A percentile compares a stretch with the other conserved stretches of the same genome.
These are phyloP conservation scores for Penicillium sp. DNA, from an alignment of 2,329 filamentous ascomycete species.

Conservation along the genomic window DNA sequence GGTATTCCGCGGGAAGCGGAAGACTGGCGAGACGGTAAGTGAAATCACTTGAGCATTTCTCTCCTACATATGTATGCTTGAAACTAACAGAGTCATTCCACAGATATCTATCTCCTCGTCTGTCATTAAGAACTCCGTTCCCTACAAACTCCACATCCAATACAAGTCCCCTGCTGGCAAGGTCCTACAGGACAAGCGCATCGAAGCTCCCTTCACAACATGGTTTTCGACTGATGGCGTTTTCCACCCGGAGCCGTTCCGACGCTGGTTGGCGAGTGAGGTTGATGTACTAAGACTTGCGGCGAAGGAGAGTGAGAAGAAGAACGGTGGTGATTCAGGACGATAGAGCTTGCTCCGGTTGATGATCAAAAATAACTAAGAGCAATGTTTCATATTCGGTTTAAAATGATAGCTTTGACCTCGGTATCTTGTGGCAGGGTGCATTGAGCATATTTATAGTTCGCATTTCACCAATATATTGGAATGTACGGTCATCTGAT, in stretches of 20 bases:
- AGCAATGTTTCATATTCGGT: not conserved
- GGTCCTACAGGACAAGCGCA: slow-evolving; percentile 47
- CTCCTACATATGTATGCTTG: not conserved
- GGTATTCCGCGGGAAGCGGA: slow-evolving; percentile 74
- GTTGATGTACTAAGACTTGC: slow-evolving; percentile 57
- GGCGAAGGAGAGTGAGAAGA: slow-evolving; percentile 34
- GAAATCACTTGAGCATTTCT: not conserved
- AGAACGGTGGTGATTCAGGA: slow-evolving; percentile 26
- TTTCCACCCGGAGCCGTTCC: slow-evolving; percentile 62
- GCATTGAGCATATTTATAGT: slow-evolving; percentile 1
- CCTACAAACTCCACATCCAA: slow-evolving; percentile 72
- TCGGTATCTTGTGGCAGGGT: not conserved
- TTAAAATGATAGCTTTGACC: not conserved
- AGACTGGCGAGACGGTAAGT: slow-evolving; percentile 65
- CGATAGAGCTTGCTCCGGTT: slow-evolving; percentile 9
- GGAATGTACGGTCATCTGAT: not conserved
- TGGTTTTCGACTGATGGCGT: slow-evolving; percentile 62
- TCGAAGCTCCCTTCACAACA: slow-evolving; percentile 59
- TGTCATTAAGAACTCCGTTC: slow-evolving; percentile 76
- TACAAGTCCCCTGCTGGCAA: slow-evolving; percentile 43
- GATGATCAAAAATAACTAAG: not conserved
- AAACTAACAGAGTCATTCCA: not conserved
- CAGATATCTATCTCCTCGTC: slow-evolving; percentile 73
- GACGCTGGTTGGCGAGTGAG: slow-evolving; percentile 61
- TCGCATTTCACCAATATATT: slow-evolving; percentile 2